Base-by-base conservation (phyloP, 2,329 filamentous ascomycete species). In the Sporothrix brunneoviolacea region DNA sequence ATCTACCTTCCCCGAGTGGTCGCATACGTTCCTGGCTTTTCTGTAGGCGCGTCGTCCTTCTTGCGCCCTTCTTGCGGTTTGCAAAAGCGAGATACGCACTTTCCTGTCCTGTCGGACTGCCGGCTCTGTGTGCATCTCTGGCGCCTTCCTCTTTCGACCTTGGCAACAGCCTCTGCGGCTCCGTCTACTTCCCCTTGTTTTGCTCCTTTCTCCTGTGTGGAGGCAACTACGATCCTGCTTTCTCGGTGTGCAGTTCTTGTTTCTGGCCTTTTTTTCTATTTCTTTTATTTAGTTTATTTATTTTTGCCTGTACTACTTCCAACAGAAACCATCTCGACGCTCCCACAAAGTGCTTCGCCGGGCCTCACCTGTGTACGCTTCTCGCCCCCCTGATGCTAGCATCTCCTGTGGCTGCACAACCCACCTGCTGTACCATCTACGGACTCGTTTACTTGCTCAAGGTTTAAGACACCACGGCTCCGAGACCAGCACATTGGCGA, bases 371-470 rank as follows among this genome's bases (percentile, higher is more conserved):
- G 4, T 6, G 8, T 18, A 8, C 19, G 4, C 9, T 9, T 19
- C 40, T 32, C 40, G 7, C 6, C 32, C 32, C 32, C 32, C 15
- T 35, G 32, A 35, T 35, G 32, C 32, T 15, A 4, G 32, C 32
- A 28, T 28, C 32, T n/a, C 32, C 32, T 13, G 12, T 35, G 32
- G 32, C 12, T 35, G 12, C 32, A 35, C 32, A 13, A 13, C 10
- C 10, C 32, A 35, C 32, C 32, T 35, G 32, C 12, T 15, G 32
- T 35, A 13, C n/a, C 32, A 35, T 41, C 37, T 46, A 46, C 42
- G 32, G 37, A 13, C 50, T 51, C 50, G 43, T 47, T 47, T 47
- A 51, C 43, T 43, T 51, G 50, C 49, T 42, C 50, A 28, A 41
- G 19, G 24, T 48, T 38, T 28, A 33, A 51, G 50, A 51, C 50